Percentiles rank a stretch among this genome's conserved stretches.
These are phyloP conservation scores for Gossypium anomalum DNA, from an alignment of 345 rosid species.

Conservation along the genomic window DNA sequence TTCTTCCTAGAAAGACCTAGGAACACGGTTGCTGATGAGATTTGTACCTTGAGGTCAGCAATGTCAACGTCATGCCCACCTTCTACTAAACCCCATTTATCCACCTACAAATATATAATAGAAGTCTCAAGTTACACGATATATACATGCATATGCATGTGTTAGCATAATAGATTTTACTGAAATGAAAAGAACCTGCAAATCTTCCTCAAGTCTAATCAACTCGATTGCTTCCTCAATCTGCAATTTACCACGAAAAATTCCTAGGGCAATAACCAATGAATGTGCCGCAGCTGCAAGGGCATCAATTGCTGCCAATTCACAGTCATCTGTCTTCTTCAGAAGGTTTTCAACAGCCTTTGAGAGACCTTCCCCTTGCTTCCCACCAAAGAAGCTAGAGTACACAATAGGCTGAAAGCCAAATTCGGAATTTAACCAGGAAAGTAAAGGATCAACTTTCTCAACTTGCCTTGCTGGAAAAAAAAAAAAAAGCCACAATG, in stretches of 20 bases:
- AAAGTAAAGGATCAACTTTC: constrained; percentile 79
- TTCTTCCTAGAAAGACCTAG: constrained; percentile 64
- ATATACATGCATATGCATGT: background rate
- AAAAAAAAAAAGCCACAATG: background rate
- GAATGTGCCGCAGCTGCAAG: constrained; percentile 87
- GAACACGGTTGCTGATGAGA: constrained; percentile 80
- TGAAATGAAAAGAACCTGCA: constrained; percentile 51
- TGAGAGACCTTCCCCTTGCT: constrained; percentile 75
- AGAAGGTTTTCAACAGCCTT: constrained; percentile 60
- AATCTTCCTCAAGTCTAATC: constrained; percentile 92
- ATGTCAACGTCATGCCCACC: constrained; percentile 93
- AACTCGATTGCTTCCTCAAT: constrained; percentile 84
- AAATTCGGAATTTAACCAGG: constrained; percentile 81
- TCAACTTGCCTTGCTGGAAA: constrained; percentile 66
- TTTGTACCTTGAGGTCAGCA: constrained; percentile 90
- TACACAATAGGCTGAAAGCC: constrained; percentile 72
- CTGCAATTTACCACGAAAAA: constrained; percentile 64
- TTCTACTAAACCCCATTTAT: constrained; percentile 94
- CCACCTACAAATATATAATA: constrained; percentile 47
- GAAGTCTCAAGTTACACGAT: background rate
- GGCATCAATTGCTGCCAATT: constrained; percentile 87
- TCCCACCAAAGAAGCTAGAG: constrained; percentile 77
- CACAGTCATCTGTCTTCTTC: constrained; percentile 63
- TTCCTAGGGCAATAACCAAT: constrained; percentile 58
- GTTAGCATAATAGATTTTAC: background rate